Evolutionary conservation across 1,284 basidiomycete genomes (phyloP).

Genomic region (Sanghuangporus baumii): DNA sequence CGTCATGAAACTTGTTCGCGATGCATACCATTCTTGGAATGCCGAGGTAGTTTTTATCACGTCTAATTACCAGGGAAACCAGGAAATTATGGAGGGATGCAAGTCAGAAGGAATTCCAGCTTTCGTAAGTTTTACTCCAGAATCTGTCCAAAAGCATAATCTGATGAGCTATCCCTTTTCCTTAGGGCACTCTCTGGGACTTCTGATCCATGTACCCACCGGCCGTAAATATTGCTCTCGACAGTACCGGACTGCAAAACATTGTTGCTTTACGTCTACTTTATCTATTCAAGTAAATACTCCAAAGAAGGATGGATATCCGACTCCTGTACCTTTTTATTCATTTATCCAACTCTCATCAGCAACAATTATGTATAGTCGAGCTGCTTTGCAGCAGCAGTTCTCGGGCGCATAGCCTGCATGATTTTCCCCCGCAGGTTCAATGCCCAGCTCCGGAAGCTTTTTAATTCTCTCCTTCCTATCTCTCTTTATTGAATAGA

Average conservation of each 20-base stretch:
- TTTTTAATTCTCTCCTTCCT: not conserved
- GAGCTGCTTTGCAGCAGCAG: not conserved
- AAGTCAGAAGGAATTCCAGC: conserved; percentile 56
- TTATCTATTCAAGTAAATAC: not conserved
- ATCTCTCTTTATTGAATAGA: not conserved
- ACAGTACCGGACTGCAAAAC: not conserved
- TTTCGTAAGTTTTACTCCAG: conserved; percentile 36
- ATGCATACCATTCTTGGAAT: conserved; percentile 33
- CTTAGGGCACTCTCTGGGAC: conserved; percentile 40
- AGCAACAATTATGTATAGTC: not conserved
- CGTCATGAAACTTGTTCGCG: conserved; percentile 35
- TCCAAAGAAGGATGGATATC: not conserved
- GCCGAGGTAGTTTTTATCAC: conserved; percentile 64
- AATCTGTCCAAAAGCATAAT: not conserved
- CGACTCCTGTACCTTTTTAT: not conserved
- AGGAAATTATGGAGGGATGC: conserved; percentile 65
- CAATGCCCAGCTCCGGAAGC: not conserved
- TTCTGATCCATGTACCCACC: conserved; percentile 27
- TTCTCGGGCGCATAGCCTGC: not conserved
- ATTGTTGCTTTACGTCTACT: not conserved
- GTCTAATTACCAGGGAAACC: conserved; percentile 55
- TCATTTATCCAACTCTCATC: not conserved
- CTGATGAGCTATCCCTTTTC: not conserved
- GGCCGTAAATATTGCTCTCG: not conserved
- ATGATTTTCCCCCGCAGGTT: not conserved